Conservation (phyloP, 116 monocot species). For the Cymodocea nodosa region DNA sequence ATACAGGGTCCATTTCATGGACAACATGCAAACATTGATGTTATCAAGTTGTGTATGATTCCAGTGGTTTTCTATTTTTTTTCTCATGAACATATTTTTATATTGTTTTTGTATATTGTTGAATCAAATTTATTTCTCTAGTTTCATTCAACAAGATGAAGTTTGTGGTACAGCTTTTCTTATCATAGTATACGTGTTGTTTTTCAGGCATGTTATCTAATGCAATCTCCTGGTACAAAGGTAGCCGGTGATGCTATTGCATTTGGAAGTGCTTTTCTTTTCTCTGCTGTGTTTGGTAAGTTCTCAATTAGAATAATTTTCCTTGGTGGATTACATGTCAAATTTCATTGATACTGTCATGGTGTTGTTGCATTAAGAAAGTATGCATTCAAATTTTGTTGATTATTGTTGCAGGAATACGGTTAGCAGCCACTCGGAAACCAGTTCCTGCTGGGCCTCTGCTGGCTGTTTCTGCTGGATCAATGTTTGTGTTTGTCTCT, state of each 20-base stretch:
- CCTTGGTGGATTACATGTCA: no score
- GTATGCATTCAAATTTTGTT: background rate
- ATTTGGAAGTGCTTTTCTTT: constrained; percentile 56
- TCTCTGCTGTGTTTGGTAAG: constrained; percentile 63
- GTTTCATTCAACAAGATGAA: no score
- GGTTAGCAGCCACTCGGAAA: constrained; percentile 56
- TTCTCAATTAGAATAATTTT: no score
- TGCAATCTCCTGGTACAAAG: constrained; percentile 71
- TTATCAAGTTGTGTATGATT: no score
- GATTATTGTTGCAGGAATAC: constrained; percentile 34
- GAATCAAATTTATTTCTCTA: no score
- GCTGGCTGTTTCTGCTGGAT: constrained; percentile 39
- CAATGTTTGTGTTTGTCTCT: constrained; percentile 42
- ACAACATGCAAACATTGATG: no score
- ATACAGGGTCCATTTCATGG: no score
- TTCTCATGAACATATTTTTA: no score
- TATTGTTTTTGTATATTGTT: no score
- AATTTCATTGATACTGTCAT: no score
- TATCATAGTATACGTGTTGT: background rate
- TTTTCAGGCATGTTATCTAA: constrained; percentile 67
- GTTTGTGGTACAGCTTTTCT: no score
- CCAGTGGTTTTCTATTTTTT: no score
- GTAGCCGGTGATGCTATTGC: constrained; percentile 54
- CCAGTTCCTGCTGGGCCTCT: constrained; percentile 60
- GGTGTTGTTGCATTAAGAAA: background rate